These are phyloP conservation scores for Neurospora sp. DNA, from an alignment of 495 filamentous ascomycete genomes.

Conservation along the genomic window DNA sequence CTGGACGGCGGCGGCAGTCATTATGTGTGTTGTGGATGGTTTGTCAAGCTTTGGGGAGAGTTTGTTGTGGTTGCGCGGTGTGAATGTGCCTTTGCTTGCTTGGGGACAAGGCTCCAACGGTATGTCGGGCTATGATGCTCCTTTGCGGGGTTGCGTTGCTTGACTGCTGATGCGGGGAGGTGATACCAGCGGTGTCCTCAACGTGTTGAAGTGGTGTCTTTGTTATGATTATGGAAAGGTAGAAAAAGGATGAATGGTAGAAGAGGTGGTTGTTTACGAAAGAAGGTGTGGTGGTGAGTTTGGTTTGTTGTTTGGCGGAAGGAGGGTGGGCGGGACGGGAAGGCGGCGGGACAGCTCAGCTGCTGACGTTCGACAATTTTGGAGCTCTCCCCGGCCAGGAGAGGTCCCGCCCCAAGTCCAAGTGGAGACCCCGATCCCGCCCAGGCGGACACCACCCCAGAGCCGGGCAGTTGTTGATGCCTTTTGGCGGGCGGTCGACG, in stretches of 20 bases:
- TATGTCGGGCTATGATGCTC: background rate
- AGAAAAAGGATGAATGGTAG: background rate
- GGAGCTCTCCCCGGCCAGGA: background rate
- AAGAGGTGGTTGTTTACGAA: background rate
- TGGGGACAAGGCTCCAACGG: background rate
- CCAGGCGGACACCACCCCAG: background rate
- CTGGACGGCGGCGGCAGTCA: slow-evolving; percentile 41
- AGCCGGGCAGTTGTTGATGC: background rate
- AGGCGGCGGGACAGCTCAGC: background rate
- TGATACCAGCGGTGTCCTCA: background rate
- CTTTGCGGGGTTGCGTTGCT: background rate
- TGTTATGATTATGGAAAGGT: background rate
- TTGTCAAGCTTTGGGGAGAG: slow-evolving; percentile 1
- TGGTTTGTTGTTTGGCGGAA: background rate
- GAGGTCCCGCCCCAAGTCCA: background rate
- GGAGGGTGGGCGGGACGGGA: background rate
- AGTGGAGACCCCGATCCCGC: background rate
- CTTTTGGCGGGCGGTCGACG: background rate
- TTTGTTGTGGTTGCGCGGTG: background rate
- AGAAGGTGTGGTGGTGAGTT: background rate
- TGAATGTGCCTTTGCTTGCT: background rate
- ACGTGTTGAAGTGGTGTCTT: background rate
- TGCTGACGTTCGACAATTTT: background rate
- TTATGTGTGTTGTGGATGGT: slow-evolving; percentile 16
- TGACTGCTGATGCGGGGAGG: background rate